Percentiles rank a stretch among this genome's conserved stretches.
Evolutionary conservation across 768 basidiomycete genomes (phyloP).

Genomic region (Lepiota venenata): DNA sequence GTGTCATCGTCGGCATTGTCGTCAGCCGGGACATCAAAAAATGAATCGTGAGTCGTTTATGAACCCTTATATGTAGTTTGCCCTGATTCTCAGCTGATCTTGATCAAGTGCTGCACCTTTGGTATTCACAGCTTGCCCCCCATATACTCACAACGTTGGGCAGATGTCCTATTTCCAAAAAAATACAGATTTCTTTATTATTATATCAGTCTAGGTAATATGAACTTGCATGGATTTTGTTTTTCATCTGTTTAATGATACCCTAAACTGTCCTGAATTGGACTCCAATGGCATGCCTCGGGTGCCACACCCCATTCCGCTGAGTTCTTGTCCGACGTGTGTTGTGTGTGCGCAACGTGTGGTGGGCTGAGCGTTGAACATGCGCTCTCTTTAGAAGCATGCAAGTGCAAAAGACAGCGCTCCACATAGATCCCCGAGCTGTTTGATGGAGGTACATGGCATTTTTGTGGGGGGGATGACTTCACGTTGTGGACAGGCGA

Average conservation of each 20-base stretch:
- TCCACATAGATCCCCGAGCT: no score
- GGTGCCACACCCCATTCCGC: background rate
- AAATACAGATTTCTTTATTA: background rate
- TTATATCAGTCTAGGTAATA: constrained; percentile 8
- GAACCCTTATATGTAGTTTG: constrained; percentile 1
- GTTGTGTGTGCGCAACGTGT: no score
- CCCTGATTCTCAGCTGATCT: constrained; percentile 12
- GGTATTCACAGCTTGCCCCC: background rate
- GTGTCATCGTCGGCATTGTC: constrained; percentile 58
- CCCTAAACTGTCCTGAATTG: background rate
- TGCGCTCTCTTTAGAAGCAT: no score
- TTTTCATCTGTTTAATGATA: constrained; percentile 6
- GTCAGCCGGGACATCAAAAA: constrained; percentile 36
- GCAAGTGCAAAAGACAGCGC: no score
- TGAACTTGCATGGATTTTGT: constrained; percentile 1
- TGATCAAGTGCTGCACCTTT: background rate
- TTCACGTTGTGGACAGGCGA: no score
- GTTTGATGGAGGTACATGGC: no score
- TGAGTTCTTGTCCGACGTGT: background rate
- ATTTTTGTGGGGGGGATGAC: no score
- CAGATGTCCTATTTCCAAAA: background rate
- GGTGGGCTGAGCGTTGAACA: no score
- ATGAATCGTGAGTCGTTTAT: constrained; percentile 23
- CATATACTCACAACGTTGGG: background rate
- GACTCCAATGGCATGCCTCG: background rate